Base-by-base conservation (phyloP, 129 eudicot genomes). In the Rutidosis leptorrhynchoides region DNA sequence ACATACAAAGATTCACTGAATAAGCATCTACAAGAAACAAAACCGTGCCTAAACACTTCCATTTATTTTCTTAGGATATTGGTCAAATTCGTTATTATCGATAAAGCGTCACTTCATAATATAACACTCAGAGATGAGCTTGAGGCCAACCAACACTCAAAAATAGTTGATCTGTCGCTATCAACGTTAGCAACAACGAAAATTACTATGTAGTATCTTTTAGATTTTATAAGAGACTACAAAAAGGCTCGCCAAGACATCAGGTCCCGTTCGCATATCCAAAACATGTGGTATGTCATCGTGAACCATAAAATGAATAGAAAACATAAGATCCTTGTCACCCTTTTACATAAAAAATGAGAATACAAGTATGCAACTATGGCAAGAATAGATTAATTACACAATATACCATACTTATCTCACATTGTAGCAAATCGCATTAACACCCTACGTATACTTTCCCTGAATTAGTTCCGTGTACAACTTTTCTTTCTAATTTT, bases 401-500 rank as follows among this genome's bases (percentile, higher is more conserved):
- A 49, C 0, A 1, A 17, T n/a, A 17, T 17, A 49, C 22, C 20
- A 9, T 49, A 49, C 55, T 49, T 19, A 1, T 17, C 10, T 16
- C 11, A 49, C 10, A 49, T 17, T n/a, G 55, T 49, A n/a, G 55
- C 55, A 49, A 49, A 5, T 19, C 23, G 55, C 55, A 3, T 40
- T 12, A 12, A 12, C 2, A 49, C 23, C 12, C 55, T 19, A 17
- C 12, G 7, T 49, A 17, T 49, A 49, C 55, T 49, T 17, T 49
- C 12, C 23, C 23, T 2, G 10, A 14, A 49, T 20, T 49, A 49
- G 24, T 20, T 24, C 3, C 1, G 22, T 60, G 16, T 46, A 32
- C 19, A 17, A 53, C 24, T 67, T 45, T 14, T 7, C 35, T 42
- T 58, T 58, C 42, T 69, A 27, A 25, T 17, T 65, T 40, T 58